Conservation (phyloP, 768 basidiomycete genomes). For the Lactarius hengduanensis region DNA sequence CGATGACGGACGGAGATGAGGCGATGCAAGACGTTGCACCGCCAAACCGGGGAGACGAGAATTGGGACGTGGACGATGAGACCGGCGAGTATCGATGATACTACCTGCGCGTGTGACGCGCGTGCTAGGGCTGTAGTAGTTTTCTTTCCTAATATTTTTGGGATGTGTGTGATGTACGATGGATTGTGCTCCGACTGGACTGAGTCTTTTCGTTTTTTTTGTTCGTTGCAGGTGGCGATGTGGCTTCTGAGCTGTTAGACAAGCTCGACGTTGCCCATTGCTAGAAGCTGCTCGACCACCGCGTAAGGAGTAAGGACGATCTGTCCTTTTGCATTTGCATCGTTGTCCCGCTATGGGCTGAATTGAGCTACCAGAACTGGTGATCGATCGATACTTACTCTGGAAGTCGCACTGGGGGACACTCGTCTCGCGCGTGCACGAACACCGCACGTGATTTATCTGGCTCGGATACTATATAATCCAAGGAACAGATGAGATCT, state of each 20-base stretch:
- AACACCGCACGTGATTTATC: constrained; percentile 78
- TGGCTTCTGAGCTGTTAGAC: constrained; percentile 43
- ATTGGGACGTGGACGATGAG: constrained; percentile 43
- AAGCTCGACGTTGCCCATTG: constrained; percentile 71
- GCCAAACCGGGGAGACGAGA: constrained; percentile 34
- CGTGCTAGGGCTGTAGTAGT: constrained; percentile 1
- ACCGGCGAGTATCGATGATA: constrained; percentile 8
- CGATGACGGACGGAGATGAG: constrained; percentile 40
- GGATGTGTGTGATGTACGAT: constrained; percentile 14
- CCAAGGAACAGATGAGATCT: constrained; percentile 7
- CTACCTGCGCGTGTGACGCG: neutral
- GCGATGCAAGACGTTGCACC: constrained; percentile 33
- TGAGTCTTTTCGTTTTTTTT: neutral
- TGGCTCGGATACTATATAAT: constrained; percentile 64
- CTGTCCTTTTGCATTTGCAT: constrained; percentile 74
- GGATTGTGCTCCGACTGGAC: neutral
- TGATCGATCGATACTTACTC: constrained; percentile 49
- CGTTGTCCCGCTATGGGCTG: constrained; percentile 54
- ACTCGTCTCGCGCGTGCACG: constrained; percentile 70
- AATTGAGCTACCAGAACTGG: neutral
- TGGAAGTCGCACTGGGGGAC: constrained; percentile 63
- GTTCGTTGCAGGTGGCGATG: neutral
- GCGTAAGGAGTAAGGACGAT: constrained; percentile 79
- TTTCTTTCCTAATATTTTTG: neutral
- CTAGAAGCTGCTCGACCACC: constrained; percentile 70